Conservation (phyloP, 768 basidiomycete species). For the Phaeotremella fagi region DNA sequence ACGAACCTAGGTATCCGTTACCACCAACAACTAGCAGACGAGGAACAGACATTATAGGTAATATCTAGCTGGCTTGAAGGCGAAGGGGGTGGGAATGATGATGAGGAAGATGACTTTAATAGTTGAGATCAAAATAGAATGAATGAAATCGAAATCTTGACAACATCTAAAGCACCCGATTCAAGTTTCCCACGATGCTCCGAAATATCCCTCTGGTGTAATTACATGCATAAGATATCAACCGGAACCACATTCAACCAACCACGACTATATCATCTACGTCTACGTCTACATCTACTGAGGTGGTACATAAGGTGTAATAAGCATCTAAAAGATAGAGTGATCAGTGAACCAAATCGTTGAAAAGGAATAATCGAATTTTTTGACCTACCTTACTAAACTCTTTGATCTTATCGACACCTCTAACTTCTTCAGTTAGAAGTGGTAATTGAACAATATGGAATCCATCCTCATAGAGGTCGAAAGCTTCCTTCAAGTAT, state of each 20-base stretch:
- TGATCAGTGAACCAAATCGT: background rate
- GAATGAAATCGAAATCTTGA: no score
- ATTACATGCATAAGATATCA: no score
- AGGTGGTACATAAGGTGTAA: conserved; percentile 66
- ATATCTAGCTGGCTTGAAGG: no score
- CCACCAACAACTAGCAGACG: conserved; percentile 94
- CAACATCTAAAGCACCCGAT: no score
- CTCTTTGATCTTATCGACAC: conserved; percentile 84
- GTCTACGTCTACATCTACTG: conserved; percentile 20
- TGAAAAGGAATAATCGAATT: no score
- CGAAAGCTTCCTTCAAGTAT: conserved; percentile 91
- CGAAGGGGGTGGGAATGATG: no score
- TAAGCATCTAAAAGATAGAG: conserved; percentile 58
- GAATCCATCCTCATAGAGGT: conserved; percentile 97
- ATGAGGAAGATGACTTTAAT: no score
- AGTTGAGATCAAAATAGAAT: no score
- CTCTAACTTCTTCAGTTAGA: conserved; percentile 93
- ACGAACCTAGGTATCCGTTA: conserved; percentile 88
- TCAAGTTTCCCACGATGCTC: no score
- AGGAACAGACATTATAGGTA: conserved; percentile 7
- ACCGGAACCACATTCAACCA: no score
- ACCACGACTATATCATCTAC: no score
- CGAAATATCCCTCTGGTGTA: no score
- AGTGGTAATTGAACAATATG: conserved; percentile 90
- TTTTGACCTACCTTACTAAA: conserved; percentile 61